These are phyloP conservation scores for Hypoxylon sp. DNA, from an alignment of 2,329 filamentous ascomycete species.

Conservation along the genomic window DNA sequence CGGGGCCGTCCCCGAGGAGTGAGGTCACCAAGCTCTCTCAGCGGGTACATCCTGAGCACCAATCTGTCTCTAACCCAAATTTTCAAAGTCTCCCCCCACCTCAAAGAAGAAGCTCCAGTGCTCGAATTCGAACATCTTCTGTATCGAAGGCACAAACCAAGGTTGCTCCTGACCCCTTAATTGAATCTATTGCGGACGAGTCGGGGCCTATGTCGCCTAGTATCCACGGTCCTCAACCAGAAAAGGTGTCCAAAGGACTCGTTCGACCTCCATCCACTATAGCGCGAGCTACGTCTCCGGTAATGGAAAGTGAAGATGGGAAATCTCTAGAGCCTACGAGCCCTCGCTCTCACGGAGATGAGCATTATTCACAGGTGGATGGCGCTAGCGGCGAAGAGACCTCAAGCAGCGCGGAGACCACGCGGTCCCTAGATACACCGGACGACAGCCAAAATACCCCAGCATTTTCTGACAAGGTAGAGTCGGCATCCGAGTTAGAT, in stretches of 20 bases:
- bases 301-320: constrained; percentile 43
- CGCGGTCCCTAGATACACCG: constrained; percentile 41
- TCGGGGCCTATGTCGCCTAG: constrained; percentile 43
- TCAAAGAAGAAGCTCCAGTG: constrained; percentile 50
- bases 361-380: constrained; percentile 44
- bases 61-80: constrained; percentile 33
- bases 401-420: constrained; percentile 43
- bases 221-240: constrained; percentile 38
- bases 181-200: constrained; percentile 46
- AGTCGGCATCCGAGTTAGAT: constrained; percentile 50
- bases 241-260: constrained; percentile 47
- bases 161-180: constrained; percentile 45
- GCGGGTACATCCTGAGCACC: constrained; percentile 31
- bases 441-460: constrained; percentile 45
- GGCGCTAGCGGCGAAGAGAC: constrained; percentile 46
- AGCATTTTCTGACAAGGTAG: constrained; percentile 19
- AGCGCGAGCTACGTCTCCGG: constrained; percentile 44
- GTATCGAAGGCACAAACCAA: constrained; percentile 47
- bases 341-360: constrained; percentile 28
- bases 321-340: constrained; percentile 33
- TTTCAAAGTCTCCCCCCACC: constrained; percentile 38
- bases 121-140: constrained; percentile 52
- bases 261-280: constrained; percentile 45
- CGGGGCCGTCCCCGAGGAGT: constrained; percentile 32
- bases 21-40: constrained; percentile 37